Percentiles rank a stretch among this genome's conserved stretches.
phyloP scores from a whole-genome alignment of 176 grass and related monocot genomes.

The Aegilops longissima region DNA sequence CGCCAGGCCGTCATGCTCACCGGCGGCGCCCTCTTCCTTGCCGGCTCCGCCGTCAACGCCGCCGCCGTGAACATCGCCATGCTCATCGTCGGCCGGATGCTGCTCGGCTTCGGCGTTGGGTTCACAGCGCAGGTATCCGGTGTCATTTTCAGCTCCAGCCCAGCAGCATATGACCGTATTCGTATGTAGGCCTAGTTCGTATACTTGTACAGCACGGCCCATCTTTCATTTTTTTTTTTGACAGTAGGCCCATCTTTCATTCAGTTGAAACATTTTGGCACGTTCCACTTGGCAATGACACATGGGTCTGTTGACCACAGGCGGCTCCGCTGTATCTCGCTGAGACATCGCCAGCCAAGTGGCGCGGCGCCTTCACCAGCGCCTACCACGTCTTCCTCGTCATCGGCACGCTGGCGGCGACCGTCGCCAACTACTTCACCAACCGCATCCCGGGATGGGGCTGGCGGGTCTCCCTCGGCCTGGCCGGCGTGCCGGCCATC shows the following conservation, averaged over 20 bases:
- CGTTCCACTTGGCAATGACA: background rate
- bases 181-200: background rate
- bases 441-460: slow-evolving; percentile 49
- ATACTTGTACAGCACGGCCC: background rate
- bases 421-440: slow-evolving; percentile 65
- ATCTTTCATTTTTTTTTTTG: background rate
- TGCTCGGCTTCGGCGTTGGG: slow-evolving; percentile 55
- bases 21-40: slow-evolving; percentile 39
- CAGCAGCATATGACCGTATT: background rate
- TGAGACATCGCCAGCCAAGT: slow-evolving; percentile 63
- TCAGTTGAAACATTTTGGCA: background rate
- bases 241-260: background rate
- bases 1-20: slow-evolving; percentile 41
- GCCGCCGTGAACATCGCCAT: slow-evolving; percentile 49
- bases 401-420: slow-evolving; percentile 52
- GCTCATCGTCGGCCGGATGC: slow-evolving; percentile 49
- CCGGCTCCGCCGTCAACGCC: slow-evolving; percentile 39
- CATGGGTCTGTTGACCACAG: slow-evolving; percentile 1
- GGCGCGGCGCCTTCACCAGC: slow-evolving; percentile 73
- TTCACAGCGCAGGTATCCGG: slow-evolving; percentile 44
- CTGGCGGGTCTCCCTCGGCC: slow-evolving; percentile 68
- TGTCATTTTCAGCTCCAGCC: background rate
- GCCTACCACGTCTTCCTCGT: slow-evolving; percentile 71
- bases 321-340: slow-evolving; percentile 65
- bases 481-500: slow-evolving; percentile 47